These are phyloP conservation scores for Hamigera avellanea DNA, from an alignment of 495 filamentous ascomycete genomes.

Conservation along the genomic window DNA sequence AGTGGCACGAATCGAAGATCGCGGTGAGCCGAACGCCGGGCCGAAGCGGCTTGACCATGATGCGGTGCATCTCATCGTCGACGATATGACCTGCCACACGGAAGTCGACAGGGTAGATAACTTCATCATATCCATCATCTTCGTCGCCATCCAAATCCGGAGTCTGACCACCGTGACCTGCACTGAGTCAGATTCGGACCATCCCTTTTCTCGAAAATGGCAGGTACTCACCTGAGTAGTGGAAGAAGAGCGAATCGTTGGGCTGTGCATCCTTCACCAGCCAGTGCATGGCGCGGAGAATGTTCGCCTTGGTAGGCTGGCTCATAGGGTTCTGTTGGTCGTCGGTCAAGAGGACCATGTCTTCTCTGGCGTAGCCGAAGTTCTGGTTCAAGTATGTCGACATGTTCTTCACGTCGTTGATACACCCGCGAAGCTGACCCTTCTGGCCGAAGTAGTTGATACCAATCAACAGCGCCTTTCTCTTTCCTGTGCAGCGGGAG, in stretches of 20 bases:
- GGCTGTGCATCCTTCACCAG: conserved; percentile 88
- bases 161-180: conserved; percentile 95
- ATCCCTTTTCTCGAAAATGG: conserved; percentile 1
- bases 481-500: conserved; percentile 78
- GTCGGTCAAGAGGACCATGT: conserved; percentile 97
- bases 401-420: conserved; percentile 99
- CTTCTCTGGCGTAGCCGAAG: conserved; percentile 88
- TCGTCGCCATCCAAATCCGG: conserved; percentile 90
- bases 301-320: conserved; percentile 92
- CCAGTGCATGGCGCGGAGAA: conserved; percentile 97
- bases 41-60: conserved; percentile 78
- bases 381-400: conserved; percentile 80
- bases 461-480: conserved; percentile 89
- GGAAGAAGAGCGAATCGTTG: conserved; percentile 96
- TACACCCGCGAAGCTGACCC: conserved; percentile 86
- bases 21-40: conserved; percentile 86
- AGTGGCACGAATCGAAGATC: conserved; percentile 99
- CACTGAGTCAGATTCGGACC: conserved; percentile 2
- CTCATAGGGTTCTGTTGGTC: conserved; percentile 97
- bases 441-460: conserved; percentile 97
- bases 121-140: conserved; percentile 93
- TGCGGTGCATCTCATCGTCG: conserved; percentile 97
- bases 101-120: conserved; percentile 97
- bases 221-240: conserved; percentile 74
- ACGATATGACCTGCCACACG: conserved; percentile 83